Evolutionary conservation across 1,284 basidiomycete genomes (phyloP), one percentile per base, ranked within the genome.

Genomic region (Polyporus tsugae): DNA sequence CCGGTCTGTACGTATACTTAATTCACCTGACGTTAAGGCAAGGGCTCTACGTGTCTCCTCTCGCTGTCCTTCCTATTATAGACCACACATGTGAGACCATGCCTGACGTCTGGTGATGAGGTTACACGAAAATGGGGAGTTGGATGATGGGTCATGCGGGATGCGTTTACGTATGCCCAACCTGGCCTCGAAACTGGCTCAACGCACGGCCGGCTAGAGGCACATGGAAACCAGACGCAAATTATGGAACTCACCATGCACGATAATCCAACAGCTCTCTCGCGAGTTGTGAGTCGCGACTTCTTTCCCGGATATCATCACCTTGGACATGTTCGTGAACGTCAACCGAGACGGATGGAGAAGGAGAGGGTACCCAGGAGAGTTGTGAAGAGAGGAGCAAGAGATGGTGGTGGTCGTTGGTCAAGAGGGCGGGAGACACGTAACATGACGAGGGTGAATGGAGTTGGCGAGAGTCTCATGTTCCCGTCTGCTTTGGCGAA

Each of bases 261-360:
- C 86, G 66, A 93, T 90, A 73, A 93, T 88, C 91, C 91, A 93
- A 72, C 91, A 91, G 70, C 85, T 93, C 73, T 94, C 85, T 41
- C 89, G 73, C 63, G 66, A 74, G 66, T 68, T 70, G 62, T 79
- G 78, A 35, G 69, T 73, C 22, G 76, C 76, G n/a, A 79, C 77
- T 42, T 79, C 74, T 69, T 71, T 73, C 35, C 42, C 25, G 35
- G 57, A 58, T 36, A 39, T 33, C 25, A 15, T 19, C 52, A 5
- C 11, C 15, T 53, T 53, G 1, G 52, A 53, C 52, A 53, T 53
- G 52, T 25, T 53, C 52, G 52, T 33, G 29, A 33, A 53, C 25
- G 22, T 53, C 25, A 11, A 53, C 52, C 52, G 52, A 53, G 52
- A 22, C 9, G 17, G 39, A 39, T 7, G 9, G 13, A 13, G 13